These are phyloP conservation scores for Obba rivulosa DNA, from an alignment of 768 basidiomycete species.

Conservation along the genomic window DNA sequence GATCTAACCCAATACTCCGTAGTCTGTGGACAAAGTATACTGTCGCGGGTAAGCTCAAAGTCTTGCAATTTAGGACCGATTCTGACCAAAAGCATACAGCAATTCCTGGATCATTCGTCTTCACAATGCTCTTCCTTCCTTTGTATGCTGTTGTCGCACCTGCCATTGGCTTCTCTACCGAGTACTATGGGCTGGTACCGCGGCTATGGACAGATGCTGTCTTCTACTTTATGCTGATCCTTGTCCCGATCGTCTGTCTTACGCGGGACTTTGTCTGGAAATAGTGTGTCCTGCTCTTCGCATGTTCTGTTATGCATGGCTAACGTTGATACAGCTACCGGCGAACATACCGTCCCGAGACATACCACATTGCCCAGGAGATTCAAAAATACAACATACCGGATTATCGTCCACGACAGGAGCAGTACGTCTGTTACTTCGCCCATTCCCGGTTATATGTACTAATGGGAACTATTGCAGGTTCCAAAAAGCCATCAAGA, in stretches of 20 bases:
- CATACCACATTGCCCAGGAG: conserved; percentile 99
- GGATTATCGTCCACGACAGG: conserved; percentile 94
- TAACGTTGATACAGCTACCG: conserved; percentile 58
- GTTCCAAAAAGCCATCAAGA: conserved; percentile 99
- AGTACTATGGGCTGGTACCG: conserved; percentile 87
- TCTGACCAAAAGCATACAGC: conserved; percentile 37
- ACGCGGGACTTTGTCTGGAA: conserved; percentile 93
- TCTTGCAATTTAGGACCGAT: neutral
- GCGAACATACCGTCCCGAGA: conserved; percentile 81
- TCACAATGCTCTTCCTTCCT: conserved; percentile 95
- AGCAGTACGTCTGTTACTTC: conserved; percentile 60
- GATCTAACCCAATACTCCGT: conserved; percentile 1
- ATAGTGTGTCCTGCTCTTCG: conserved; percentile 57
- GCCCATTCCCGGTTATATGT: neutral
- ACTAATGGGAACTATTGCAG: conserved; percentile 31
- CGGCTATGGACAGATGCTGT: conserved; percentile 83
- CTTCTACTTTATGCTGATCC: conserved; percentile 85
- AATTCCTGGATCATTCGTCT: conserved; percentile 94
- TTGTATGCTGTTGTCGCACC: conserved; percentile 88
- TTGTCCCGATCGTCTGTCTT: conserved; percentile 83
- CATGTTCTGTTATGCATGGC: conserved; percentile 8
- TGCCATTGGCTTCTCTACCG: conserved; percentile 79
- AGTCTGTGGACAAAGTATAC: conserved; percentile 99
- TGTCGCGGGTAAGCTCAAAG: conserved; percentile 60
- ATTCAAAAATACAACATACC: conserved; percentile 99